Base-by-base conservation (phyloP, 2,329 filamentous ascomycete genomes). In the Beauveria medogensis region DNA sequence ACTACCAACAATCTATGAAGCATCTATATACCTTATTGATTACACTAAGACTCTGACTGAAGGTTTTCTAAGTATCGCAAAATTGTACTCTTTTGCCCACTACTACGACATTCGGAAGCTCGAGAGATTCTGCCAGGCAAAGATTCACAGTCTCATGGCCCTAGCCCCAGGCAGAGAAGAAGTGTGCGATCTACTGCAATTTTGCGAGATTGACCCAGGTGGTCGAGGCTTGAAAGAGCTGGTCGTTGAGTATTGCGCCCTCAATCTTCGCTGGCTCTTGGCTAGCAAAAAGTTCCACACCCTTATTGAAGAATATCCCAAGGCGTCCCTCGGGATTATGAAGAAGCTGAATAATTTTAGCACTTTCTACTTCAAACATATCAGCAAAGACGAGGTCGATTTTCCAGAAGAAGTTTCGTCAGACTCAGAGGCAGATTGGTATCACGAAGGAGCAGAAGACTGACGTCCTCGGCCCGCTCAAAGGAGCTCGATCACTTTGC, bases 81-180 rank as follows among this genome's bases (percentile, higher is more conserved):
- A 5, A 7, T 7, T 55, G 6, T n/a, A 55, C 5, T 44, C 34
- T 2, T 24, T 44, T 14, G 53, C 40, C 3, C 37, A 55, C 26
- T 30, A 44, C 53, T 55, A 55, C 37, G 2, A 46, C 10, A 18
- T 53, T 6, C 1, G 14, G 3, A 34, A 12, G 9, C 53, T 30
- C 16, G 34, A 30, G 40, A 24, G 2, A 5, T 44, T 55, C 16
- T 43, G 40, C 24, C 24, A 10, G 7, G 37, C 16, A 0, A 55
- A 55, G 2, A 3, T 55, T 2, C 40, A 55, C 18, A 28, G 1
- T 1, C 2, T 43, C 16, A 30, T 55, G 22, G 0, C 7, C 3
- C 22, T 4, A 7, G 3, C 24, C 1, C 5, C 0, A 0, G 18
- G 1, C 16, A 24, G 20, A 20, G n/a, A n/a, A 4, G 50, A 37